Evolutionary conservation across 441 rosid species (phyloP), one percentile per base, ranked within the genome.

Genomic region (Codiaeum variegatum): DNA sequence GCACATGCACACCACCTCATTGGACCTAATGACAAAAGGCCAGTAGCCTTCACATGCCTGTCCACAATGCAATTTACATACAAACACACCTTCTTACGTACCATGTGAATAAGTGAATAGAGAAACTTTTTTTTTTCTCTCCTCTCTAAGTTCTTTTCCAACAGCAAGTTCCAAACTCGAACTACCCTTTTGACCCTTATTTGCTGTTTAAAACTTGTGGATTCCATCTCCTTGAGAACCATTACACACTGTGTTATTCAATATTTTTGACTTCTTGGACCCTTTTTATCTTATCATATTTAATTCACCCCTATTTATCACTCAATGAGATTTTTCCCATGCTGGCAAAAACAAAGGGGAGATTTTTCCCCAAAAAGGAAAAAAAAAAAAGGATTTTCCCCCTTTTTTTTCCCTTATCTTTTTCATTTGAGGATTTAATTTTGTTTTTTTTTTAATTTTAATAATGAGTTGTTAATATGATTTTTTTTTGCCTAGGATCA

Each of bases 11-110:
- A 70, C 52, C 82, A 82, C 77, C 80, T 66, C 63, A 80, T 79
- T 74, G 85, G 83, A 73, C 82, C 83, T 71, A 55, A 72, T n/a
- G 64, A 32, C 70, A 64, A 73, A 81, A 72, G 62, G 83, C 58
- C 80, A 74, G 60, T 73, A 66, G 76, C 74, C 83, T 75, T 83
- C 88, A 83, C 88, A 86, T 88, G 92, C 75, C 79, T 82, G 83
- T 76, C 83, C 78, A 83, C 76, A 73, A 81, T 69, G 70, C 66
- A 64, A 64, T n/a, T n/a, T n/a, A n/a, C n/a, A n/a, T 73, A 75
- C 36, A 75, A n/a, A n/a, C 85, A 87, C 86, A 81, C 19, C 10
- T 73, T 74, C 78, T 75, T 79, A 81, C 80, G 78, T 74, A 80
- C 85, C 85, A 74, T 80, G 88, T 79, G 85, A 84, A 73, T 75